Evolutionary conservation across 495 filamentous ascomycete genomes (phyloP).

Genomic region (Hypoxylon trugodes): DNA sequence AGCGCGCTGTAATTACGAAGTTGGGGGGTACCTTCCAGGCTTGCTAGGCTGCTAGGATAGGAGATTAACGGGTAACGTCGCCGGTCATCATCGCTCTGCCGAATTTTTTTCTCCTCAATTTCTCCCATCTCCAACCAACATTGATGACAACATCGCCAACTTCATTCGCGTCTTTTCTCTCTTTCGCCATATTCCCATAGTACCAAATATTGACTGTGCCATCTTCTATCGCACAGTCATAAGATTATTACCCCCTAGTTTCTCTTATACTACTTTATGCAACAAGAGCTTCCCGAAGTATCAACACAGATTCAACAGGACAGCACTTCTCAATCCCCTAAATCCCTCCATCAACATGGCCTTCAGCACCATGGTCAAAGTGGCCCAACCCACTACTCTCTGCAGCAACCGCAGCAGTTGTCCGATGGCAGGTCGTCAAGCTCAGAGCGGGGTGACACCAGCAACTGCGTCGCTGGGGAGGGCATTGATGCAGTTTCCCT

Average conservation of each 20-base stretch:
- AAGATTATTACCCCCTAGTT: slow-evolving; percentile 43
- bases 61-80: slow-evolving; percentile 13
- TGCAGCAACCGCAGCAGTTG: slow-evolving; percentile 44
- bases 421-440: slow-evolving; percentile 42
- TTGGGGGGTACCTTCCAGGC: too few relatives aligned
- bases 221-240: slow-evolving; percentile 73
- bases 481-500: slow-evolving; percentile 48
- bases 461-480: slow-evolving; percentile 25
- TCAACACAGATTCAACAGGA: slow-evolving; percentile 60
- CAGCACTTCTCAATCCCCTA: slow-evolving; percentile 53
- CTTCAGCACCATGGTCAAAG: slow-evolving; percentile 60
- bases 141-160: slow-evolving; percentile 20
- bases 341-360: slow-evolving; percentile 78
- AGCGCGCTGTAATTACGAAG: too few relatives aligned
- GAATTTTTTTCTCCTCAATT: slow-evolving; percentile 15
- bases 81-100: slow-evolving; percentile 18
- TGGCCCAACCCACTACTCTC: slow-evolving; percentile 40
- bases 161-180: slow-evolving; percentile 7
- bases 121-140: slow-evolving; percentile 11
- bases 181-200: background rate
- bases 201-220: slow-evolving; percentile 41
- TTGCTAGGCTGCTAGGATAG: too few relatives aligned
- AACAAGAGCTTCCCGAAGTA: slow-evolving; percentile 75
- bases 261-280: slow-evolving; percentile 78
- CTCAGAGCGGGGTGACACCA: slow-evolving; percentile 31